Base-by-base conservation (phyloP, 2,329 filamentous ascomycete species). In the Claviceps sp. region DNA sequence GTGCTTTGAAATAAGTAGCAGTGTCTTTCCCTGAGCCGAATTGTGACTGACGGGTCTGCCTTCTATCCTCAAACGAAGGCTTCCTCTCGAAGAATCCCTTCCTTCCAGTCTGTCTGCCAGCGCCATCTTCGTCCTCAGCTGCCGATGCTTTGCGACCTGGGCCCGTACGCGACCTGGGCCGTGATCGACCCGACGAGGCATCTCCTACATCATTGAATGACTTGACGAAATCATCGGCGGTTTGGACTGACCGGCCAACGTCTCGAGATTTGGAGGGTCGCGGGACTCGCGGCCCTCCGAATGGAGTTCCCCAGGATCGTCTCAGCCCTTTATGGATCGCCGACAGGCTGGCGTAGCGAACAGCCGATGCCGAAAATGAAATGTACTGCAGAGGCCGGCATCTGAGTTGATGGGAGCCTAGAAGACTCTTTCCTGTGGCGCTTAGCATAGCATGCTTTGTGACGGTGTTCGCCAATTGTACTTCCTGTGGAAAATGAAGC, bases 261-360 rank as follows among this genome's bases (percentile, higher is more conserved):
- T 55, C 54, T 45, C 52, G 55, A 19, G 50, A 50, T 41, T 40
- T 41, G 47, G 55, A 54, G 51, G 50, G 45, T 43, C 57, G 48
- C 19, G 19, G 19, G 19, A 19, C 19, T 19, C 19, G 19, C 50
- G 52, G 7, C 37, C 59, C 58, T 30, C 63, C 61, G 53, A 58
- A 59, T 46, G 64, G 61, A 41, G 57, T 64, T 55, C 64, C 59
- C 61, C 73, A 57, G 58, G 78, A 65, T 64, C 70, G 61, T 45
- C 81, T 78, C 51, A 88, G 72, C 14, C 85, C 85, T 46, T 76
- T 73, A 57, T 81, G 78, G 60, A 89, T 89, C 44, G 84, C 84
- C 10, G 84, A 85, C 54, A 87, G 73, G 43, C 62, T 67, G 30
- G 65, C 60, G 22, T 59, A 37, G 43, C 66, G 66, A 42, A 58